These are phyloP conservation scores for Diversispora eburnea DNA, from an alignment of 192 early-diverging fungal genomes.

Conservation along the genomic window DNA sequence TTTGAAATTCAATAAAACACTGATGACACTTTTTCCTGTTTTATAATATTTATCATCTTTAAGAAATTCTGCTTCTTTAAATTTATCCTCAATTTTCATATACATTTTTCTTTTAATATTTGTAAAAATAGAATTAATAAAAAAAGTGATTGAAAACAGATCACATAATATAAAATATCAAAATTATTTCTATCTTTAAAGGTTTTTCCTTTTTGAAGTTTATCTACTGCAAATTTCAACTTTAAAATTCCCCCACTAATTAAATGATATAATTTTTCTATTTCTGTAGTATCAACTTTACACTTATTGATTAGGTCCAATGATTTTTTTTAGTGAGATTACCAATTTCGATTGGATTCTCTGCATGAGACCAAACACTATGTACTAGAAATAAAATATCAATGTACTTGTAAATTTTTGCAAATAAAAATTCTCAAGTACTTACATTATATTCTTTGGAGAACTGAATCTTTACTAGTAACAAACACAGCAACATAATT, in stretches of 20 bases:
- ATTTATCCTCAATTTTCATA: background rate
- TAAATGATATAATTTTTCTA: conserved; percentile 5
- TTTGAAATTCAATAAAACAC: background rate
- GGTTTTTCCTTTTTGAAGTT: background rate
- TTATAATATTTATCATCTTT: background rate
- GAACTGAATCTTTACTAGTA: conserved; percentile 18
- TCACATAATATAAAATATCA: background rate
- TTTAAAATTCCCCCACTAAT: background rate
- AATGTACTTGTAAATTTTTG: background rate
- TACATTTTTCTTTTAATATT: background rate
- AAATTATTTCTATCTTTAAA: background rate
- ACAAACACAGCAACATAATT: conserved; percentile 19
- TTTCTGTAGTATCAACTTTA: conserved; percentile 1
- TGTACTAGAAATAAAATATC: background rate
- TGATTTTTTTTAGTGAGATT: conserved; percentile 16
- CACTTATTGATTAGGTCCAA: conserved; percentile 16
- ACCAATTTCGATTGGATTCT: background rate
- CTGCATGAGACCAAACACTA: conserved; percentile 5
- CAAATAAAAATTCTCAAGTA: background rate
- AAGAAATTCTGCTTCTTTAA: background rate
- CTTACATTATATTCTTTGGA: conserved; percentile 6
- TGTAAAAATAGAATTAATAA: background rate
- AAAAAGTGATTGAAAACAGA: background rate
- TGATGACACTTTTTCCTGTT: background rate
- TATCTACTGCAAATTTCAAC: background rate